A percentile compares a stretch with the other conserved stretches of the same genome.
These are phyloP conservation scores for Blumeriella jaapii DNA, from an alignment of 2,329 filamentous ascomycete genomes.

Conservation along the genomic window DNA sequence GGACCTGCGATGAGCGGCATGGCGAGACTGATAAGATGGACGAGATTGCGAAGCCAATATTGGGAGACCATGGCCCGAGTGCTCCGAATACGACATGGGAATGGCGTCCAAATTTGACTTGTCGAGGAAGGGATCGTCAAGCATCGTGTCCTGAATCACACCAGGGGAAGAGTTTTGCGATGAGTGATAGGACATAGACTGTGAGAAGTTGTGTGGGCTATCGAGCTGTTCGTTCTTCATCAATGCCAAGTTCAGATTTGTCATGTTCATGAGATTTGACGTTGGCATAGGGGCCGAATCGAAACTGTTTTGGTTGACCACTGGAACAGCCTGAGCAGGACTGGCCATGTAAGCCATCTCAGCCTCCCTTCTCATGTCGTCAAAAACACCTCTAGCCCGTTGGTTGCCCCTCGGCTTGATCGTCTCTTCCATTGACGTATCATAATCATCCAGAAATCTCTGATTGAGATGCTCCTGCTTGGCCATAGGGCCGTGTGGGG, in stretches of 20 bases:
- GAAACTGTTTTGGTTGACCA: slow-evolving; percentile 34
- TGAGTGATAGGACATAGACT: slow-evolving; percentile 27
- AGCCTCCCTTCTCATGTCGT: slow-evolving; percentile 45
- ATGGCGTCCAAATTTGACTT: slow-evolving; percentile 31
- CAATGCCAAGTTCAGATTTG: slow-evolving; percentile 34
- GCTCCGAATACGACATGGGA: slow-evolving; percentile 15
- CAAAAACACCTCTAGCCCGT: slow-evolving; percentile 41
- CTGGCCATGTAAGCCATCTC: slow-evolving; percentile 43
- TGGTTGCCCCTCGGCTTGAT: slow-evolving; percentile 43
- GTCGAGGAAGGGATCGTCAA: slow-evolving; percentile 33
- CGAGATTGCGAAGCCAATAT: slow-evolving; percentile 11
- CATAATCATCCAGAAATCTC: slow-evolving; percentile 49
- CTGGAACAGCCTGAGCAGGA: slow-evolving; percentile 40
- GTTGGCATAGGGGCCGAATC: slow-evolving; percentile 44
- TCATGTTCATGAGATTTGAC: slow-evolving; percentile 43
- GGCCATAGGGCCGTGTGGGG: slow-evolving; percentile 38
- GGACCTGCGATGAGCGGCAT: slow-evolving; percentile 39
- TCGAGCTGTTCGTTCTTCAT: slow-evolving; percentile 28
- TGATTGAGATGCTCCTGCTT: slow-evolving; percentile 27
- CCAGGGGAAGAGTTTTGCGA: slow-evolving; percentile 42
- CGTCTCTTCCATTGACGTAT: slow-evolving; percentile 56
- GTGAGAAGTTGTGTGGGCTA: slow-evolving; percentile 28
- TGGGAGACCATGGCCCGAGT: slow-evolving; percentile 11
- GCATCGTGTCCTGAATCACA: slow-evolving; percentile 35
- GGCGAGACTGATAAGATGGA: slow-evolving; percentile 6